Evolutionary conservation across 169 alveolate species (phyloP).

Genomic region (Perkinsus marinus): DNA sequence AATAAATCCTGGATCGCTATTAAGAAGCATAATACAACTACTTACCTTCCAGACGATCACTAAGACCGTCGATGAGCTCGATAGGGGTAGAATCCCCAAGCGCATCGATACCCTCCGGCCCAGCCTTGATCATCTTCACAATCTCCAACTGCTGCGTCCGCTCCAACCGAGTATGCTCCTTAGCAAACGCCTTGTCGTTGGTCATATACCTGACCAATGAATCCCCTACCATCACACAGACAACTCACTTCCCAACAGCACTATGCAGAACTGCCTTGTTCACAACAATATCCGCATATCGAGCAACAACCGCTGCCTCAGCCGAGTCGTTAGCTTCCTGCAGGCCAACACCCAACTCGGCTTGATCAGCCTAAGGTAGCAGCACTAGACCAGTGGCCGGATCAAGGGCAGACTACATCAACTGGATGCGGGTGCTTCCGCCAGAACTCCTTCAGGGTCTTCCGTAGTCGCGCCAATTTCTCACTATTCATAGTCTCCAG

Average conservation of each 20-base stretch:
- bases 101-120: neutral
- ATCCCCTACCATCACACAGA: neutral
- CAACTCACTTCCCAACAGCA: neutral
- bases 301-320: neutral
- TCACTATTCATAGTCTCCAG: neutral
- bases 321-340: neutral
- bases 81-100: neutral
- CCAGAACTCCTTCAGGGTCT: neutral
- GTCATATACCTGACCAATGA: neutral
- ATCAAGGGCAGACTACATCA: neutral
- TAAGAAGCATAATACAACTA: neutral
- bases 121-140: neutral
- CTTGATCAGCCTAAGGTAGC: neutral
- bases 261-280: neutral
- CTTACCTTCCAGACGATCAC: neutral
- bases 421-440: neutral
- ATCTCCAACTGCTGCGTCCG: neutral
- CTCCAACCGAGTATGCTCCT: neutral
- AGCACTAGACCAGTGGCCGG: neutral
- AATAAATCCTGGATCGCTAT: no score
- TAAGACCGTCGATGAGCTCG: neutral
- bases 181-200: neutral
- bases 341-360: neutral
- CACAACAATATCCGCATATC: neutral
- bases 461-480: neutral